Evolutionary conservation across 495 filamentous ascomycete species (phyloP).

Genomic region (Oidiodendron maius): DNA sequence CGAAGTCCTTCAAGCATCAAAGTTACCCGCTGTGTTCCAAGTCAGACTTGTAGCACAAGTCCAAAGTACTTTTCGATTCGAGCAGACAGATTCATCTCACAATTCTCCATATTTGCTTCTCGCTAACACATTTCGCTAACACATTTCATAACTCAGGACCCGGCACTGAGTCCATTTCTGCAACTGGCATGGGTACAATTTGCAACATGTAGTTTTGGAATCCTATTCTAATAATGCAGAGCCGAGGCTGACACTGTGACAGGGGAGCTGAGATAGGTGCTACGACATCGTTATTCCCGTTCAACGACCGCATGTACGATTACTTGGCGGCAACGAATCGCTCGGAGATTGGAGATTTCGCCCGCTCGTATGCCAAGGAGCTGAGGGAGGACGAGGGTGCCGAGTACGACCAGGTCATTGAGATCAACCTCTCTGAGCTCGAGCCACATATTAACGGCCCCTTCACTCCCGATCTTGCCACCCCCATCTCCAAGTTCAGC

Average conservation of each 20-base stretch:
- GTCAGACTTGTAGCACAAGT: too few relatives aligned
- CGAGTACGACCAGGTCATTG: constrained; percentile 93
- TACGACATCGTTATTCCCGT: constrained; percentile 97
- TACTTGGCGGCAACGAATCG: constrained; percentile 94
- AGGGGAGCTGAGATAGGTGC: constrained; percentile 90
- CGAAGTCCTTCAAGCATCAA: too few relatives aligned
- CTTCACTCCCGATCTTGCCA: constrained; percentile 99
- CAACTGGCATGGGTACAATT: constrained; percentile 63
- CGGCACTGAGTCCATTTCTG: constrained; percentile 62
- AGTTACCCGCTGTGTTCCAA: too few relatives aligned
- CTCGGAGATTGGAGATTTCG: constrained; percentile 81
- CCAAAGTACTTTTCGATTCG: too few relatives aligned
- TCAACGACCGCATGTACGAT: constrained; percentile 96
- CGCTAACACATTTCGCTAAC: too few relatives aligned
- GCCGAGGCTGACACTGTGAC: too few relatives aligned
- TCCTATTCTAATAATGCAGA: background rate
- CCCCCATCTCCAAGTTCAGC: constrained; percentile 95
- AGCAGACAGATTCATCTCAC: too few relatives aligned
- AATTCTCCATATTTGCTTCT: too few relatives aligned
- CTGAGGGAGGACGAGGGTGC: constrained; percentile 88
- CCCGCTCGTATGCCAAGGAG: constrained; percentile 76
- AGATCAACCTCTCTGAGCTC: constrained; percentile 90
- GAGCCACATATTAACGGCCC: constrained; percentile 99
- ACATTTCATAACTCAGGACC: too few relatives aligned
- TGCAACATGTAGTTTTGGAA: constrained; percentile 68